Evolutionary conservation across 1,284 basidiomycete genomes (phyloP), one percentile per base, ranked within the genome.

Genomic region (Naganishia sp.): DNA sequence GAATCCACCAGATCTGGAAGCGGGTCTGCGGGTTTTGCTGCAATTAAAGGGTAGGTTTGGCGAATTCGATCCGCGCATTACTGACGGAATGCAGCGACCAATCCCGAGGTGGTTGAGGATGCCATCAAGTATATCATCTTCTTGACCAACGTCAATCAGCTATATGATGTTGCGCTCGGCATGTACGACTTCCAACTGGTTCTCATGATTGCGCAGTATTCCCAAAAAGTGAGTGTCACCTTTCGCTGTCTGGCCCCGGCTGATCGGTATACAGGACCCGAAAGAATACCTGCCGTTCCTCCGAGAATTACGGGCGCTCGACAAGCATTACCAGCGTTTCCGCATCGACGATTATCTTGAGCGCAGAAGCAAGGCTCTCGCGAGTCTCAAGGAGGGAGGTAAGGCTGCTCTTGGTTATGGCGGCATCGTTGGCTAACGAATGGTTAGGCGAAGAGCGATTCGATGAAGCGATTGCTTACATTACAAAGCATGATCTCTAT

Each of bases 121-220:
- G 95, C 95, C 2, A 90, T 98, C 74, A 97, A 95, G 77, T 99
- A 99, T 75, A 90, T 99, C 77, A 96, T 99, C 77, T 99, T 98
- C 84, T 85, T 99, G 39, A 92, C 93, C 18, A 93, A 98, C 74
- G 92, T 94, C 0, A 88, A 99, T 73, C 86, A 85, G 69, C 84
- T 99, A 2, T 99, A 94, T 80, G 88, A 98, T 75, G 90, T 90
- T 6, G 96, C 96, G 1, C 84, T 99, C 28, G 95, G 96, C 28
- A 98, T 98, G 93, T 99, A 99, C 79, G 93, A 99, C 79, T 97
- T 99, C 80, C 88, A 90, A 25, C 83, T 99, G 2, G 94, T 97
- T 2, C 83, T 99, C 42, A 88, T 99, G 87, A 86, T 99, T 44
- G 95, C 96, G 1, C 96, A 99, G 77, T 90, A 98, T 74, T 91